Base-by-base conservation (phyloP, 2,329 filamentous ascomycete genomes). In the Ophiosphaerella narmari region DNA sequence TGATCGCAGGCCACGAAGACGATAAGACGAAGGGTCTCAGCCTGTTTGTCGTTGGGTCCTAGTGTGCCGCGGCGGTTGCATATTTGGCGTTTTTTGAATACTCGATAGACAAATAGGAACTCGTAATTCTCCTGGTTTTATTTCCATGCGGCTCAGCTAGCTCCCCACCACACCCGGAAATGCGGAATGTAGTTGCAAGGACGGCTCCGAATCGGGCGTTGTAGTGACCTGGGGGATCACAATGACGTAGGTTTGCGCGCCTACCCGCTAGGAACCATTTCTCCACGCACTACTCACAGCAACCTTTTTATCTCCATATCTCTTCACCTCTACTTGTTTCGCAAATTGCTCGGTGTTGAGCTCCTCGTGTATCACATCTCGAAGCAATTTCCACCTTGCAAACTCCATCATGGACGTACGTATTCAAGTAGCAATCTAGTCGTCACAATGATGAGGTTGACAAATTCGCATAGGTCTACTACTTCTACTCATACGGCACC, bases 401-500 rank as follows among this genome's bases (percentile, higher is more conserved):
- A 13, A 18, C 6, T 21, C 14, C 43, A 35, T 16, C 16, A 54
- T 54, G 51, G 51, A 54, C 39, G 51, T 54, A 44, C 23, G 51
- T 46, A n/a, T 26, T 36, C 21, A 26, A 11, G 2, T 7, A 16
- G 29, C 9, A 5, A 9, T 7, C 14, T 5, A 5, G 6, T 5
- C 7, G 11, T 14, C 13, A n/a, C 11, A 7, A 23, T 12, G 29
- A 37, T 38, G 24, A 41, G 14, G 55, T 60, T 70, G 56, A 66
- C 42, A 40, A 45, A 43, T 24, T 42, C 24, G 40, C 40, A 32
- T 35, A 77, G 74, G 74, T 75, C 54, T 76, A 73, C 66, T 73
- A 74, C 58, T 67, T 71, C 56, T 78, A 78, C 71, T 69, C 68
- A 52, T 71, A 75, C 50, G 67, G 70, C 50, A 78, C 75, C 14